Base-by-base conservation (phyloP, 805 yeast species). In the Saturnispora galanensis region DNA sequence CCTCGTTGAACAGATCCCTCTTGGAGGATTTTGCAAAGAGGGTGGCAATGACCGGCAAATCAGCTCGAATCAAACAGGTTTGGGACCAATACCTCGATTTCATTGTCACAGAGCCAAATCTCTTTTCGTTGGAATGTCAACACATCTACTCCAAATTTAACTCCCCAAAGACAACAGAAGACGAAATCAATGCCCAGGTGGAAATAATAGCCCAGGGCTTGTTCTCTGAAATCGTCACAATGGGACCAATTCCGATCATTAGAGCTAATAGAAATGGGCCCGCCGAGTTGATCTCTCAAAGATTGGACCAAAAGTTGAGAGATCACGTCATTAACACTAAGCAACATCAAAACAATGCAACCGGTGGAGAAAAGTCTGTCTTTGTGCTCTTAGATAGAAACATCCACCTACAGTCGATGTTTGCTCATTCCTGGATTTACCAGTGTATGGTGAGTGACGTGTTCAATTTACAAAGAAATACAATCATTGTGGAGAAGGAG, bases 401-500 rank as follows among this genome's bases (percentile, higher is more conserved):
- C 58, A 71, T 93, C 47, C 97, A 93, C 64, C 70, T 93, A 49
- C 81, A 93, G 2, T 82, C 95, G 12, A 90, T 93, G 97, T 81
- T 93, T 63, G 77, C 90, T 1, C 99, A 93, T 65, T 86, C 97
- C 10, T 90, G 97, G 97, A 89, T 94, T 41, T 93, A 93, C 62
- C 96, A 90, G 67, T 88, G 96, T 56, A 80, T 93, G 77, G 93
- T 93, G 15, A 84, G 89, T 56, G 99, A 93, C 60, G 93, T 88
- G 5, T 86, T 93, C 60, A 74, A 77, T 42, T 70, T 93, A 55
- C 75, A 80, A 52, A 75, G 95, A 58, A 89, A 90, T 60, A 82
- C 96, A 18, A 83, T 90, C 48, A 75, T 79, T 16, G 69, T 88
- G 31, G 68, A 69, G 35, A 65, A 67, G 26, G 31, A 31, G 5